Evolutionary conservation across 495 filamentous ascomycete species (phyloP).

Genomic region (Lasiosphaeria hispida): DNA sequence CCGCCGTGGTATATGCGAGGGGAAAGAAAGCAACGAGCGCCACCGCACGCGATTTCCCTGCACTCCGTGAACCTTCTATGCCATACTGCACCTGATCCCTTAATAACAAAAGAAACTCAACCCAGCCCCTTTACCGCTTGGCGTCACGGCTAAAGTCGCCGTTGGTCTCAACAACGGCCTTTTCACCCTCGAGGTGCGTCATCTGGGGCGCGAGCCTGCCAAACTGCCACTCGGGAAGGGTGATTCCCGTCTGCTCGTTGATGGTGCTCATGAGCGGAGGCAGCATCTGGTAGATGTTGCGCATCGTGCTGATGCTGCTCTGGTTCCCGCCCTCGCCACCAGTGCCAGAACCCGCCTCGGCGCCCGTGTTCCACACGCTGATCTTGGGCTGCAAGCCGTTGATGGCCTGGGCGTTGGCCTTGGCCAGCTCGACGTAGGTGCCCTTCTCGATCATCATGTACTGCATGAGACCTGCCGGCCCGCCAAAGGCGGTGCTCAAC

Average conservation of each 20-base stretch:
- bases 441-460: slow-evolving; percentile 76
- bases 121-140: slow-evolving; percentile 9
- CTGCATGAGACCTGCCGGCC: slow-evolving; percentile 68
- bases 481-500: slow-evolving; percentile 68
- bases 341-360: slow-evolving; percentile 33
- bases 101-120: not conserved
- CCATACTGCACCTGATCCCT: no score
- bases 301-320: slow-evolving; percentile 38
- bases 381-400: slow-evolving; percentile 82
- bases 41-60: no score
- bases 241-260: slow-evolving; percentile 79
- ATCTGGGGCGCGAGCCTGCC: slow-evolving; percentile 41
- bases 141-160: not conserved
- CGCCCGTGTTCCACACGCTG: slow-evolving; percentile 80
- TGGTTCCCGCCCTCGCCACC: slow-evolving; percentile 30
- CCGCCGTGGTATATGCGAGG: no score
- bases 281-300: slow-evolving; percentile 69
- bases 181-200: slow-evolving; percentile 20
- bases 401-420: slow-evolving; percentile 69
- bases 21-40: no score
- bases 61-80: no score
- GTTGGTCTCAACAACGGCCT: slow-evolving; percentile 10
- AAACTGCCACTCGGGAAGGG: slow-evolving; percentile 69
- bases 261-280: slow-evolving; percentile 78
- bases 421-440: slow-evolving; percentile 62